Evolutionary conservation across 352 stramenopile genomes (phyloP).

Genomic region (Globisporangium paroecandrum): DNA sequence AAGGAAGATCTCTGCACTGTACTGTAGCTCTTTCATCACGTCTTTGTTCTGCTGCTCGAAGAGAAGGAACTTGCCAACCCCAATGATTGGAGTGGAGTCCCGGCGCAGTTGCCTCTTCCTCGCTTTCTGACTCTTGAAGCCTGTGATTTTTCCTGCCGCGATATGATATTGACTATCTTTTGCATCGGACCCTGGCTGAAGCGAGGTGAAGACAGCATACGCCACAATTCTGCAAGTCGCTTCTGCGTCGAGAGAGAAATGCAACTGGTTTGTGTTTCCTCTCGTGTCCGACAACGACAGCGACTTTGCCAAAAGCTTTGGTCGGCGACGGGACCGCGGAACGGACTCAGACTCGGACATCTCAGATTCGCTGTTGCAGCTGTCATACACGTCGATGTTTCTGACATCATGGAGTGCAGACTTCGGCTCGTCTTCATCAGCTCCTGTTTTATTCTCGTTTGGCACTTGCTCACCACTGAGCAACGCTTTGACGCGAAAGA

Average conservation of each 20-base stretch:
- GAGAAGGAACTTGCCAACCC: constrained; percentile 79
- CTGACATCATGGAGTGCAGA: constrained; percentile 22
- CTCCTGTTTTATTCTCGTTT: constrained; percentile 46
- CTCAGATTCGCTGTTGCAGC: constrained; percentile 82
- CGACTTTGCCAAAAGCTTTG: constrained; percentile 15
- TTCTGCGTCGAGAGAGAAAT: constrained; percentile 82
- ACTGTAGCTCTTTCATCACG: constrained; percentile 88
- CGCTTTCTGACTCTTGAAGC: constrained; percentile 54
- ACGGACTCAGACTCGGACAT: constrained; percentile 68
- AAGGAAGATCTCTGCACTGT: constrained; percentile 81
- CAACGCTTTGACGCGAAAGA: constrained; percentile 71
- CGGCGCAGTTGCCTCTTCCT: constrained; percentile 70
- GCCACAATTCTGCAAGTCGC: constrained; percentile 78
- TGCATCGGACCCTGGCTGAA: constrained; percentile 29
- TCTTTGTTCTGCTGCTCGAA: constrained; percentile 90
- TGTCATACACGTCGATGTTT: constrained; percentile 68
- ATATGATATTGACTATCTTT: constrained; percentile 14
- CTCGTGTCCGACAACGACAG: constrained; percentile 21
- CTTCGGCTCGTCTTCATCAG: constrained; percentile 38
- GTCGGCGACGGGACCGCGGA: constrained; percentile 26
- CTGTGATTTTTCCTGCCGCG: constrained; percentile 20
- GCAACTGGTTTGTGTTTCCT: constrained; percentile 55
- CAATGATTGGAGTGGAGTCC: constrained; percentile 64
- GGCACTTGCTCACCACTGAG: constrained; percentile 70
- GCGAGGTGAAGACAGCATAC: constrained; percentile 67